phyloP scores from a whole-genome alignment of 768 basidiomycete genomes.

The Hortiboletus flavorubellus region DNA sequence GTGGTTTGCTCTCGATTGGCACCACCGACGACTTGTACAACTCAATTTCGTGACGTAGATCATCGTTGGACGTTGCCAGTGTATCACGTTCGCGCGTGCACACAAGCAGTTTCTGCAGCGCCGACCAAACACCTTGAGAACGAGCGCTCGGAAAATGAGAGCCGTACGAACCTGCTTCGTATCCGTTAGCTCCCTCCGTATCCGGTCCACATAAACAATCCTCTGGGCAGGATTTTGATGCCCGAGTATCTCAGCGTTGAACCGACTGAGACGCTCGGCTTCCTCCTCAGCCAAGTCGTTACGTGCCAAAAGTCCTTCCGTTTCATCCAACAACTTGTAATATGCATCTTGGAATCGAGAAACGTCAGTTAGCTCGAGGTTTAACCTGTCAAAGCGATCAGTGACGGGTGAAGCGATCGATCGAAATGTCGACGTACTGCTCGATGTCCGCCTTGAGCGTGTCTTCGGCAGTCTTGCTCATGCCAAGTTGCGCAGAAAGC shows the following conservation, averaged over 20 bases:
- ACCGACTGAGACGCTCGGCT: constrained; percentile 65
- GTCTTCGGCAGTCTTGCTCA: constrained; percentile 62
- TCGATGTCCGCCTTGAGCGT: constrained; percentile 66
- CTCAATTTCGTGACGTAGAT: constrained; percentile 51
- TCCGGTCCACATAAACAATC: constrained; percentile 82
- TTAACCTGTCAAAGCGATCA: constrained; percentile 33
- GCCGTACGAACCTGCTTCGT: constrained; percentile 64
- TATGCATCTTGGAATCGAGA: constrained; percentile 74
- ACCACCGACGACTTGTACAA: constrained; percentile 60
- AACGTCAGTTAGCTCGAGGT: constrained; percentile 52
- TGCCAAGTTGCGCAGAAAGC: constrained; percentile 48
- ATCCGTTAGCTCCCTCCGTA: constrained; percentile 76
- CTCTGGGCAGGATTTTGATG: constrained; percentile 83
- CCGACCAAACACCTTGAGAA: neutral
- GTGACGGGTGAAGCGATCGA: neutral
- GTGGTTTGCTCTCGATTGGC: constrained; percentile 47
- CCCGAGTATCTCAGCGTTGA: constrained; percentile 83
- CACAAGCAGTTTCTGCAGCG: constrained; percentile 47
- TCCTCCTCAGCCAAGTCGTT: constrained; percentile 82
- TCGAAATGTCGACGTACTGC: constrained; percentile 43
- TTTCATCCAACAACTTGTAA: constrained; percentile 56
- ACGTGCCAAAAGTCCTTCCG: constrained; percentile 59
- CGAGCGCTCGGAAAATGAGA: neutral
- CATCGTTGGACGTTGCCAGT: constrained; percentile 40
- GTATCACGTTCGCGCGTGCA: constrained; percentile 48